A percentile compares a stretch with the other conserved stretches of the same genome.
Conservation (phyloP, 306 rosid genomes). For the Vigna angularis region DNA sequence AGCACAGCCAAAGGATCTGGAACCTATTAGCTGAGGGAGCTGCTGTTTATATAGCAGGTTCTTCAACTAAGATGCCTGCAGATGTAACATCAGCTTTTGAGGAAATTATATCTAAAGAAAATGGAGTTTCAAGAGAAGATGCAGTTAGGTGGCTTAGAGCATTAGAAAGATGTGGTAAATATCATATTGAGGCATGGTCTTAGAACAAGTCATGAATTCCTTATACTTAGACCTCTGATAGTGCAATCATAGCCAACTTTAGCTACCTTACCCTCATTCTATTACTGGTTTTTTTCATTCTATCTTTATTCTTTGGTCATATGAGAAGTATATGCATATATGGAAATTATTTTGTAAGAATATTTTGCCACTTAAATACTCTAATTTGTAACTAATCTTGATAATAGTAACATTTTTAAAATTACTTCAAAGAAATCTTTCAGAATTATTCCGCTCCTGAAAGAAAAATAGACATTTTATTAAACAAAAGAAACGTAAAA, state of each 20-base stretch:
- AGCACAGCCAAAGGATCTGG: constrained; percentile 75
- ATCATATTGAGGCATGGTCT: constrained; percentile 89
- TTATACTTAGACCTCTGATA: background rate
- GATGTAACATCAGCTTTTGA: constrained; percentile 83
- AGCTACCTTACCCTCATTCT: no score
- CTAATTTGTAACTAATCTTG: no score
- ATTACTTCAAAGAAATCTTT: no score
- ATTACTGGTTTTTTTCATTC: no score
- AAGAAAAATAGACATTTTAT: no score
- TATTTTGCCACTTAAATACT: no score
- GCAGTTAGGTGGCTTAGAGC: constrained; percentile 78
- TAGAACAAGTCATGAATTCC: constrained; percentile 5
- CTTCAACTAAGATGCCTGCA: constrained; percentile 91
- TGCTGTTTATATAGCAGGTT: constrained; percentile 86
- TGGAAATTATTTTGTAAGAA: no score
- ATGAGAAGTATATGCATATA: no score
- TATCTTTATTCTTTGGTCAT: no score
- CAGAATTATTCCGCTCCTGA: no score
- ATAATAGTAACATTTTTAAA: no score
- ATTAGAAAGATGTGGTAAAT: constrained; percentile 75
- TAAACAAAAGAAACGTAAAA: no score
- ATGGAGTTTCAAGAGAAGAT: constrained; percentile 65
- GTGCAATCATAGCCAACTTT: background rate
- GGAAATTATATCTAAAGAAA: constrained; percentile 72
- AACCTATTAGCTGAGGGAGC: constrained; percentile 73